A percentile compares a stretch with the other conserved stretches of the same genome.
Conservation (phyloP, 2,329 filamentous ascomycete species). For the Pseudophaeomoniella oleicola region DNA sequence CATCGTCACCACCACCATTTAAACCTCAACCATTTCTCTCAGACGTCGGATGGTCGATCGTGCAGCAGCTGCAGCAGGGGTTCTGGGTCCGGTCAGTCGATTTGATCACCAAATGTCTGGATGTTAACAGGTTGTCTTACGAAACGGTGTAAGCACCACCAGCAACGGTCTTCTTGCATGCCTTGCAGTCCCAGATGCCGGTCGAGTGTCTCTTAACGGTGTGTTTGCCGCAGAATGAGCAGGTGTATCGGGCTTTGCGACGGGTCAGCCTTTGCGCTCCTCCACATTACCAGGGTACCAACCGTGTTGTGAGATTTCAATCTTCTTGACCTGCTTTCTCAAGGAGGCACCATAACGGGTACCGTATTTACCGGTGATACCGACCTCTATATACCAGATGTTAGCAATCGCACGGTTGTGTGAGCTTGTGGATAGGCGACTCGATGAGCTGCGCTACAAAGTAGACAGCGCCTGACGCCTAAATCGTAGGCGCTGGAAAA, state of each 20-base stretch:
- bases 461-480: no score
- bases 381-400: constrained; percentile 51
- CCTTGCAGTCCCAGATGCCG: constrained; percentile 94
- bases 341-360: constrained; percentile 97
- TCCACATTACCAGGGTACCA: not conserved
- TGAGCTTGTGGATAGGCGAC: no score
- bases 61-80: constrained; percentile 83
- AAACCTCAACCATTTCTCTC: constrained; percentile 90
- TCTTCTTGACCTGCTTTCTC: constrained; percentile 99
- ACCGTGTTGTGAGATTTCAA: constrained; percentile 95
- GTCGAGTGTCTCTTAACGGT: constrained; percentile 81
- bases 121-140: no score
- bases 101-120: constrained; percentile 3
- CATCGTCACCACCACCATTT: constrained; percentile 9
- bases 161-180: constrained; percentile 86
- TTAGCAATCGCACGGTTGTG: constrained; percentile 8
- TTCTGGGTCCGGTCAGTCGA: constrained; percentile 37
- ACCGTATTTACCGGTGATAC: constrained; percentile 98
- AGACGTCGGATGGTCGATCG: constrained; percentile 93
- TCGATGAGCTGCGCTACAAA: no score
- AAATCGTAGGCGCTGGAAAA: not conserved
- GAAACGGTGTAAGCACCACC: constrained; percentile 91
- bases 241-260: constrained; percentile 61
- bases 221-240: constrained; percentile 98
- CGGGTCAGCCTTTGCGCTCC: not conserved